Evolutionary conservation across 2,329 filamentous ascomycete species (phyloP).

Genomic region (Furcasterigmium sp.): DNA sequence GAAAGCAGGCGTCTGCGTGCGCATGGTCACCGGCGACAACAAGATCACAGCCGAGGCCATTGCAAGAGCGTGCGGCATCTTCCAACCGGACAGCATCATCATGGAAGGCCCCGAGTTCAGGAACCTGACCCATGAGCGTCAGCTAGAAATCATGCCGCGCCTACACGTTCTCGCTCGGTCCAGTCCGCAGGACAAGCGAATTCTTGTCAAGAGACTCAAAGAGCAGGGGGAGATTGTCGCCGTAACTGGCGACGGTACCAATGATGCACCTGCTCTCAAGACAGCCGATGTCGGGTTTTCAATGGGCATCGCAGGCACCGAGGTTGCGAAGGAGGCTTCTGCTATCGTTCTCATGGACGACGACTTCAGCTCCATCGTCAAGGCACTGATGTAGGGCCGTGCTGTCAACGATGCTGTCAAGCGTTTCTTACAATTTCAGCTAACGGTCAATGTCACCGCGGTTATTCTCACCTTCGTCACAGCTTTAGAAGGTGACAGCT

Average conservation of each 20-base stretch:
- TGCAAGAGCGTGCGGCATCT: conserved; percentile 72
- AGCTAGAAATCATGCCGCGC: conserved; percentile 61
- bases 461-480: conserved; percentile 85
- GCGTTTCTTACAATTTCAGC: conserved; percentile 71
- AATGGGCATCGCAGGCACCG: conserved; percentile 79
- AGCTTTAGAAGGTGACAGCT: conserved; percentile 61
- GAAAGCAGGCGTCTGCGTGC: conserved; percentile 70
- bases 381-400: conserved; percentile 75
- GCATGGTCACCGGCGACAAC: conserved; percentile 85
- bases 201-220: conserved; percentile 66
- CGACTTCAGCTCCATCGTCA: conserved; percentile 82
- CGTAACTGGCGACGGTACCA: conserved; percentile 79
- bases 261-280: conserved; percentile 76
- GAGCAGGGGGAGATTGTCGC: conserved; percentile 72
- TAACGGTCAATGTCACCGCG: conserved; percentile 88
- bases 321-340: conserved; percentile 80
- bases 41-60: conserved; percentile 74
- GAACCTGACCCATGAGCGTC: conserved; percentile 60
- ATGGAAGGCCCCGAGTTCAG: conserved; percentile 78
- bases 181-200: conserved; percentile 72
- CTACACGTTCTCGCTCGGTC: conserved; percentile 70
- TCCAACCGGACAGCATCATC: conserved; percentile 60
- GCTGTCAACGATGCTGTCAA: conserved; percentile 75
- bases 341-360: conserved; percentile 85
- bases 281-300: conserved; percentile 80